A percentile compares a stretch with the other conserved stretches of the same genome.
These are phyloP conservation scores for Cladophialophora chaetospira DNA, from an alignment of 2,329 filamentous ascomycete species.

Conservation along the genomic window DNA sequence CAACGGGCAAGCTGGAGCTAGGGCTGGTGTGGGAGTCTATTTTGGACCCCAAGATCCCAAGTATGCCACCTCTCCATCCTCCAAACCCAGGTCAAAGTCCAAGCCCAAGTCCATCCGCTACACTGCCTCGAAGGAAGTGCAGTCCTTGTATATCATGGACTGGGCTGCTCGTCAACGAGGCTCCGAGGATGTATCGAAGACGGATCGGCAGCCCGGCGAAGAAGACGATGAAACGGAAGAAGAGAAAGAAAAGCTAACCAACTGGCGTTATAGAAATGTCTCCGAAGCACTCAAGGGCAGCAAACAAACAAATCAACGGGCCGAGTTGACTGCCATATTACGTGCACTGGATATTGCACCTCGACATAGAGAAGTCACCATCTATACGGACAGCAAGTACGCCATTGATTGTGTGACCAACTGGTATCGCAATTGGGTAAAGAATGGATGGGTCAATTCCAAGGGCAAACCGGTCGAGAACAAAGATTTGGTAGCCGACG, in stretches of 20 bases:
- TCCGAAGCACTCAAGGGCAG: conserved; percentile 74
- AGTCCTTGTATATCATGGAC: conserved; percentile 32
- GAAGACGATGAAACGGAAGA: conserved; percentile 7
- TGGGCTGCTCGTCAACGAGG: conserved; percentile 25
- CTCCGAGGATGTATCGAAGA: conserved; percentile 8
- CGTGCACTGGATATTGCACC: conserved; percentile 78
- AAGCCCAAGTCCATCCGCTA: conserved; percentile 22
- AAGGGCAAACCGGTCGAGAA: conserved; percentile 77
- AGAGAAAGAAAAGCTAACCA: conserved; percentile 29
- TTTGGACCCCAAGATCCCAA: conserved; percentile 62
- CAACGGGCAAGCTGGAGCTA: conserved; percentile 58
- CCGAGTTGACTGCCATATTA: conserved; percentile 86
- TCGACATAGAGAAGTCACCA: conserved; percentile 67
- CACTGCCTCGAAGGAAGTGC: conserved; percentile 17
- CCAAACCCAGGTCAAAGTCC: conserved; percentile 12
- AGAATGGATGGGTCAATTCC: conserved; percentile 75
- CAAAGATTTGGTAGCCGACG: conserved; percentile 74
- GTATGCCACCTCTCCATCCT: conserved; percentile 42
- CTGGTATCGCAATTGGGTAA: conserved; percentile 79
- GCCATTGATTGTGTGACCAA: conserved; percentile 83
- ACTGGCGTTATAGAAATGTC: conserved; percentile 59
- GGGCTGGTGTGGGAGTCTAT: conserved; percentile 65
- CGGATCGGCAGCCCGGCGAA: background rate
- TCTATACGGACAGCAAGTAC: conserved; percentile 88
- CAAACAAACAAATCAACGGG: conserved; percentile 89